These are phyloP conservation scores for Erodium texanum DNA, from an alignment of 441 rosid species.

Conservation along the genomic window DNA sequence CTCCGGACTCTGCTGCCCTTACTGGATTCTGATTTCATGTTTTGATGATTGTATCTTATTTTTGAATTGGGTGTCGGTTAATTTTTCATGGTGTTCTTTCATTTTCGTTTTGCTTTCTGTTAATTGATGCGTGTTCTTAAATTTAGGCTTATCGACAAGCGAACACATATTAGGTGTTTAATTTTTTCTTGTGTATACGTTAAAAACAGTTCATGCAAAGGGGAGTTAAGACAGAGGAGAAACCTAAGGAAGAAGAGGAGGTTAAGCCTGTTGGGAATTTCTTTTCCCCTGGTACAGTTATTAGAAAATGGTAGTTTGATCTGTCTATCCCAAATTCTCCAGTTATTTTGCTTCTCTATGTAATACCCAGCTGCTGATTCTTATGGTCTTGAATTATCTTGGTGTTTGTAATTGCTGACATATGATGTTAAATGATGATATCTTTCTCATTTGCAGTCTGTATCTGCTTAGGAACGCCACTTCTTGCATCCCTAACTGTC, in stretches of 20 bases:
- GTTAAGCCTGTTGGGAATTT: constrained; percentile 42
- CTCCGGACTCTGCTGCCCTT: neutral
- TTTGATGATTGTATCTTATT: neutral
- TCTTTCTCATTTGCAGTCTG: neutral
- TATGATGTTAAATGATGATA: neutral
- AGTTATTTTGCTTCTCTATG: too few relatives aligned
- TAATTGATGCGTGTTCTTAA: neutral
- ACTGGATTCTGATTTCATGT: neutral
- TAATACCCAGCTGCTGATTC: neutral
- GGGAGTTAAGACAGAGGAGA: constrained; percentile 50
- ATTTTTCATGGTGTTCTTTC: neutral
- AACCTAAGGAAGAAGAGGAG: constrained; percentile 38
- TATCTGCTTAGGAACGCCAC: neutral
- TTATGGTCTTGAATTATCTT: neutral
- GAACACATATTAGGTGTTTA: neutral
- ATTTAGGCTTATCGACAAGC: neutral
- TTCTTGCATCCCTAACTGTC: neutral
- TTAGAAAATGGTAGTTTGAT: constrained; percentile 64
- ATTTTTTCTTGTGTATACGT: neutral
- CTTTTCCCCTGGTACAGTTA: constrained; percentile 26
- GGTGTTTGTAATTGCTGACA: neutral
- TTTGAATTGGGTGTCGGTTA: neutral
- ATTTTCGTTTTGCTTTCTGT: constrained; percentile 1
- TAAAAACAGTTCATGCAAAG: constrained; percentile 79
- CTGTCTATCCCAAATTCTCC: too few relatives aligned